Conservation (phyloP, 345 rosid species). For the Pistacia integerrima region DNA sequence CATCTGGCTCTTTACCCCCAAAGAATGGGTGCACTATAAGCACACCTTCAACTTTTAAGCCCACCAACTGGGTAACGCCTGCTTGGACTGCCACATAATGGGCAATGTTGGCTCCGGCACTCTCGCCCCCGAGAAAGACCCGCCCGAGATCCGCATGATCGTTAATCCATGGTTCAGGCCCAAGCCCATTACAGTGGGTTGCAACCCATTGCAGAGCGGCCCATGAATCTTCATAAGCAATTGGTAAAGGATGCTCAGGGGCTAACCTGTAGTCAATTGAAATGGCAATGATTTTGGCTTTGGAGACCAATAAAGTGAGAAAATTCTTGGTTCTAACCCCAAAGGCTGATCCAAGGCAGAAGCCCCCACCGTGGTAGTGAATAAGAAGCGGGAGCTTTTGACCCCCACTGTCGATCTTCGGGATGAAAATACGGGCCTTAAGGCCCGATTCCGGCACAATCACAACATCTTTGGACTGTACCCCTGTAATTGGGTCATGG, state of each 20-base stretch:
- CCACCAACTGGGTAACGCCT: conserved; percentile 23
- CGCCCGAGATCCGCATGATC: conserved; percentile 29
- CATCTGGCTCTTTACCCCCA: conserved; percentile 28
- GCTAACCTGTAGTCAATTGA: conserved; percentile 39
- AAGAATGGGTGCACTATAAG: conserved; percentile 44
- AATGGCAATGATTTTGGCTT: conserved; percentile 24
- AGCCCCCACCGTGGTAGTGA: conserved; percentile 39
- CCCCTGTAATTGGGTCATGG: conserved; percentile 29
- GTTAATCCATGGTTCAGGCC: conserved; percentile 37
- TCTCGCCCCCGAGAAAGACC: conserved; percentile 39
- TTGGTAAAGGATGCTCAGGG: conserved; percentile 44
- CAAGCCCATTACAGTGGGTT: conserved; percentile 20
- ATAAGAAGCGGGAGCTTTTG: conserved; percentile 34
- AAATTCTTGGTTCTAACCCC: conserved; percentile 13
- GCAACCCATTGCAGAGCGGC: conserved; percentile 40
- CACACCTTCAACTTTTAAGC: conserved; percentile 25
- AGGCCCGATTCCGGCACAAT: conserved; percentile 24
- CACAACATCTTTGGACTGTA: conserved; percentile 28
- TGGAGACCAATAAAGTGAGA: conserved; percentile 18
- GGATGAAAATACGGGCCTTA: conserved; percentile 32
- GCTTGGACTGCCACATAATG: conserved; percentile 31
- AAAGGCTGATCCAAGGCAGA: conserved; percentile 32
- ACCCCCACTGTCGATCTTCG: background rate
- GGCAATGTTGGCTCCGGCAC: conserved; percentile 48
- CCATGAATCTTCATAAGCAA: conserved; percentile 44